Percentiles rank a stretch among this genome's conserved stretches.
These are phyloP conservation scores for Porphyra umbilicalis DNA, from an alignment of 31 red algal genomes.

Conservation along the genomic window DNA sequence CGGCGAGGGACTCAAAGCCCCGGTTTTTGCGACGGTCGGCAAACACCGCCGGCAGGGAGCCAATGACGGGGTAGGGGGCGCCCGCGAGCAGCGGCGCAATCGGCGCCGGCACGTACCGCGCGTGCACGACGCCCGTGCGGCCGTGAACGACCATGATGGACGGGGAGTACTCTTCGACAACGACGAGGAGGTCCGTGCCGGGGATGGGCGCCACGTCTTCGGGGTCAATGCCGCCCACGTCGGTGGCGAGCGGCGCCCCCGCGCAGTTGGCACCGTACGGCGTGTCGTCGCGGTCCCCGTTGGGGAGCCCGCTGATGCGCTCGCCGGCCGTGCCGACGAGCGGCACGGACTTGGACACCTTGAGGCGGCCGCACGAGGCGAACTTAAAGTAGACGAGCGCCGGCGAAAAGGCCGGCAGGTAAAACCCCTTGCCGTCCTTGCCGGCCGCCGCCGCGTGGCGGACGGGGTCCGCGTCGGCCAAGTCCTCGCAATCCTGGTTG, in stretches of 20 bases:
- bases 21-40: conserved; percentile 38
- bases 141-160: conserved; percentile 34
- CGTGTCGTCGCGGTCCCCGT: conserved; percentile 26
- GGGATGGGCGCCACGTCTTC: conserved; percentile 57
- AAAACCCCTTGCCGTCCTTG: conserved; percentile 45
- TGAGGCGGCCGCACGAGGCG: not conserved
- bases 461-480: conserved; percentile 17
- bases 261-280: conserved; percentile 49
- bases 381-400: conserved; percentile 13
- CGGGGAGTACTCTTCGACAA: conserved; percentile 72
- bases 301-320: conserved; percentile 38
- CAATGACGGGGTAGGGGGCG: conserved; percentile 18
- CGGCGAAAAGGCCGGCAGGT: conserved; percentile 21
- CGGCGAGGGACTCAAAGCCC: conserved; percentile 61
- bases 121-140: conserved; percentile 15
- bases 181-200: conserved; percentile 17
- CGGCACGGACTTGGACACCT: conserved; percentile 7
- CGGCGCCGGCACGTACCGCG: conserved; percentile 32
- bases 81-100: conserved; percentile 7
- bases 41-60: conserved; percentile 35
- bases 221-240: conserved; percentile 40
- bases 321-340: not conserved
- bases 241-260: conserved; percentile 14
- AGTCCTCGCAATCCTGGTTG: conserved; percentile 46
- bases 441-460: conserved; percentile 15